Base-by-base conservation (phyloP, 768 basidiomycete genomes). In the Wakefieldia striispora region DNA sequence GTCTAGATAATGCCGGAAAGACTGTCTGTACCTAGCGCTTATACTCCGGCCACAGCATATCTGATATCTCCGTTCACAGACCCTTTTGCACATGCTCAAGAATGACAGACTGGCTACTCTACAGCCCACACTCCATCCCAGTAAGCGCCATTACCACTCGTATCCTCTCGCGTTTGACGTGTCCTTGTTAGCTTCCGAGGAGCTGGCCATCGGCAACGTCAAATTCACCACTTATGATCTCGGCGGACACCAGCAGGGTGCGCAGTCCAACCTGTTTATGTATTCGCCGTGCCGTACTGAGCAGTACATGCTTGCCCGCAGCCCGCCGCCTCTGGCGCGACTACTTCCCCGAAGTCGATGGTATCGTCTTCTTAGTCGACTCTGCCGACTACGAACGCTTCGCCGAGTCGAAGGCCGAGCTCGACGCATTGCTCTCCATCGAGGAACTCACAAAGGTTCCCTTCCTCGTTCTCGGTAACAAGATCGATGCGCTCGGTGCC, bases 341-440 rank as follows among this genome's bases (percentile, higher is more conserved):
- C 72, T 99, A 98, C 76, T 98, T 99, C 85, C 97, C 97, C 43
- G 97, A 98, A 70, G 97, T 98, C 37, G 94, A 99, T 62, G 95
- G 93, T 16, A 97, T 99, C 62, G 85, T 98, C 65, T 99, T 98
- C 83, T 79, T 99, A 50, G 95, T 99, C 52, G 97, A 99, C 75
- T 90, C 85, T 58, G 93, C 93, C 55, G 97, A 99, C 76, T 86
- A 87, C 65, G 97, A 98, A 74, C 89, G 95, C 37, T 95, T 99
- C 72, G 70, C 86, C 8, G 97, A 98, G 73, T 91, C 91, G 56
- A 98, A 97, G 71, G 94, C 92, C 12, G 97, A 99, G 72, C 84
- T 99, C 40, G 95, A 98, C 66, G 88, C 94, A 6, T 83, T 99
- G 55, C 83, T 99, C 51, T 86, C 88, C 26, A 98, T 98, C 57